phyloP scores from a whole-genome alignment of 2,329 filamentous ascomycete species.

The Waltergamsia citrina region DNA sequence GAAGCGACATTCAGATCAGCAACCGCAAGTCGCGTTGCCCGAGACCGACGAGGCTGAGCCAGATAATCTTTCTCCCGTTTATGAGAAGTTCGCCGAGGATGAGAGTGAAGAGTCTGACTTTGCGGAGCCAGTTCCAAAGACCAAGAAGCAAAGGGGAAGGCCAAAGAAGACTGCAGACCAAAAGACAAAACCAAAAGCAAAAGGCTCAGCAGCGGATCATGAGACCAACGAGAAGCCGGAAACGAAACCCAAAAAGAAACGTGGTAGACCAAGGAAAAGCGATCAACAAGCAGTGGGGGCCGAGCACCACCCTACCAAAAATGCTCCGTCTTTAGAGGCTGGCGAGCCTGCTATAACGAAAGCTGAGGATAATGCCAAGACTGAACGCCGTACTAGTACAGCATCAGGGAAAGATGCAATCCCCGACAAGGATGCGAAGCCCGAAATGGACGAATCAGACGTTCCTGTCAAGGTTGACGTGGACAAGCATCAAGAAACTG shows the following conservation, averaged over 20 bases:
- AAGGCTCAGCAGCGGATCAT: neutral
- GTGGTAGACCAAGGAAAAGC: slow-evolving; percentile 32
- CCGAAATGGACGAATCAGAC: neutral
- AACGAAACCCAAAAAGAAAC: slow-evolving; percentile 20
- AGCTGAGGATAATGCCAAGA: neutral
- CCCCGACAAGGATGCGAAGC: neutral
- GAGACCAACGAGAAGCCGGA: slow-evolving; percentile 5
- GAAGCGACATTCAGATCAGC: too few species aligned
- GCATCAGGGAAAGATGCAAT: neutral
- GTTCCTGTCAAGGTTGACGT: neutral
- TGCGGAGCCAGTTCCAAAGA: neutral
- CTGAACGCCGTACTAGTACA: neutral
- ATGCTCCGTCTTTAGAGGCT: neutral
- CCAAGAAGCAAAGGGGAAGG: slow-evolving; percentile 19
- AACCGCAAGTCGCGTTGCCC: too few species aligned
- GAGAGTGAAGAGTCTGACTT: slow-evolving; percentile 7
- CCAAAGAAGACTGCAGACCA: slow-evolving; percentile 17
- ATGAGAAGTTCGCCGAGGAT: slow-evolving; percentile 6
- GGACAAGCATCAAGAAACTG: slow-evolving; percentile 5
- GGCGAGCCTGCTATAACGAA: neutral
- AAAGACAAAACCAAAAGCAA: slow-evolving; percentile 1
- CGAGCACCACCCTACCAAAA: neutral
- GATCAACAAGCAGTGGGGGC: slow-evolving; percentile 9
- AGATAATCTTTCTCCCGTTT: slow-evolving; percentile 4
- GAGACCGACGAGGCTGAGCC: too few species aligned